Evolutionary conservation across 257 asterid species (phyloP).

Genomic region (Przewalskia tangutica): DNA sequence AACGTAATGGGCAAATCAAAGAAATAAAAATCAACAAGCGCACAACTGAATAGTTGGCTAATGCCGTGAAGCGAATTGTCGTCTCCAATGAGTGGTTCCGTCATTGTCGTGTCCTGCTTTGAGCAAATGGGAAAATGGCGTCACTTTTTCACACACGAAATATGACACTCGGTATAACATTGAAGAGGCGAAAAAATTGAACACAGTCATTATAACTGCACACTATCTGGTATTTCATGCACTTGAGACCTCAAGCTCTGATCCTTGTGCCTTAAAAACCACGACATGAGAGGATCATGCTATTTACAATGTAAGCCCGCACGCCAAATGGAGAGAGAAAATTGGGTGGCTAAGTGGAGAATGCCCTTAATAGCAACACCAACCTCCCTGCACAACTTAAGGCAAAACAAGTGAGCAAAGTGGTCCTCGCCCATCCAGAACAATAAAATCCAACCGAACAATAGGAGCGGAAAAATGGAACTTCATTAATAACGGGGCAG

Average conservation of each 20-base stretch:
- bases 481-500: not conserved
- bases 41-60: not conserved
- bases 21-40: not conserved
- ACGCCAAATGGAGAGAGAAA: not conserved
- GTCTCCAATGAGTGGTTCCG: not conserved
- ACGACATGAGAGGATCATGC: constrained; percentile 54
- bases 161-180: not conserved
- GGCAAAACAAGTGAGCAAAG: not conserved
- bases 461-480: not conserved
- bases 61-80: not conserved
- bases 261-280: constrained; percentile 58
- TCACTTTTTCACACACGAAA: not conserved
- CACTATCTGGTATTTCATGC: not conserved
- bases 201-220: not conserved
- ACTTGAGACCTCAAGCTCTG: constrained; percentile 15
- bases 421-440: not conserved
- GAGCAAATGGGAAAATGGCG: not conserved
- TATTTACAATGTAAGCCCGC: constrained; percentile 38
- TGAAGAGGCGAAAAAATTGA: not conserved
- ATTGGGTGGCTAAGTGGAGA: not conserved
- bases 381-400: constrained; percentile 6
- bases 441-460: not conserved
- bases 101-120: not conserved
- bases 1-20: not conserved
- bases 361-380: constrained; percentile 2